Evolutionary conservation across 495 filamentous ascomycete species (phyloP), one percentile per base, ranked within the genome.

Genomic region (Penicillium psychrofluorescens): DNA sequence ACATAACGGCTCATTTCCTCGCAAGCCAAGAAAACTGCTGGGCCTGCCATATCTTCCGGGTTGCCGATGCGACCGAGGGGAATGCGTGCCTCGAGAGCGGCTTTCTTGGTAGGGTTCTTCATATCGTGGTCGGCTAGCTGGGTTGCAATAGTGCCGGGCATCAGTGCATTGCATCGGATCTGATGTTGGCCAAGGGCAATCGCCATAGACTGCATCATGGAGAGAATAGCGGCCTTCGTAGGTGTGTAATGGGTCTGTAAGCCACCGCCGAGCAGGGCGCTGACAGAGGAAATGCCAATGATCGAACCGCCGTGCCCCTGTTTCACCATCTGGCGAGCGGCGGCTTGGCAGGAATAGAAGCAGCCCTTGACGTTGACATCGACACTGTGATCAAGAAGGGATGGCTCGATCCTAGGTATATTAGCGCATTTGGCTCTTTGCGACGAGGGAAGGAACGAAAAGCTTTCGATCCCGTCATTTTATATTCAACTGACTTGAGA

Each of bases 41-140:
- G 56, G 1, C 61, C 61, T 1, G 59, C 61, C 50, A 66, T 55
- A 42, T 64, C 63, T 6, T 63, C 52, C 7, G 63, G 58, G 12
- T 48, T 37, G 2, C 63, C 63, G 10, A 63, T 47, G 4, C 63
- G 43, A 2, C 87, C 86, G 13, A 91, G 63, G 34, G 88, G 87
- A 46, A 91, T 87, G 16, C 86, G 58, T 1, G 71, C 79, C 64
- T 91, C 85, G 75, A 88, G 87, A 54, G 89, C 88, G 48, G 51
- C 64, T 54, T 80, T 70, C 76, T 91, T 92, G 43, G 53, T 67
- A 6, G 58, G 68, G 38, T 62, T 53, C 16, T 56, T 55, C 50
- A 90, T 61, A 63, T 94, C 86, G 53, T 80, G 75, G 59, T 87
- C 85, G 53, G 90, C 90, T 35, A 91, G 56, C 35, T 53, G 50